Base-by-base conservation (phyloP, 2,329 filamentous ascomycete genomes). In the Shiraia sp. region DNA sequence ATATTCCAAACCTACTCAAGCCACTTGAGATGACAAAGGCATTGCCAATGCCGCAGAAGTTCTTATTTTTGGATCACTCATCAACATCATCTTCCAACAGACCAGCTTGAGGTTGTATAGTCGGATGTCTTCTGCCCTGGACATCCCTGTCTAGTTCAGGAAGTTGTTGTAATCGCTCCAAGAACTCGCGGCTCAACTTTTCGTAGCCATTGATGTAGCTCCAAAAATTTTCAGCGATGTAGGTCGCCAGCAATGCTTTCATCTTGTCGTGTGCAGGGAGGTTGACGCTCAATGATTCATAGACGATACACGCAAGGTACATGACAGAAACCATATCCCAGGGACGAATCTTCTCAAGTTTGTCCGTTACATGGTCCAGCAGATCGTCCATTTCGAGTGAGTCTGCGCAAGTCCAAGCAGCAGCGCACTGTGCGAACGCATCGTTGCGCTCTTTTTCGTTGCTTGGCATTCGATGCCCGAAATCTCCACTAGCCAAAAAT, bases 371-470 rank as follows among this genome's bases (percentile, higher is more conserved):
- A 14, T 55, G 49, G 0, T 64, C 56, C 2, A 65, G 40, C 3
- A 69, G 34, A 16, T 69, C 61, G 1, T 47, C 37, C 51, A 65
- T 57, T 5, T 41, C 46, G 0, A 68, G 39, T 1, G 35, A 37
- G 10, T 59, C 48, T 0, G 52, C 64, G 1, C 52, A 37, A 0
- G 35, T 28, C 62, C 63, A 68, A 1, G 62, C 57, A 0, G 47
- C 37, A 1, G 47, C 40, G 24, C 60, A 63, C 16, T 64, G 45
- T 0, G 40, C 43, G 10, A 65, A 45, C 0, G 46, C 42, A 5
- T 47, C 43, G 0, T 35, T 30, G 8, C 36, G 32, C 5, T 62
- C 28, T 0, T 57, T 46, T 3, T 53, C 46, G 4, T 32, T 39
- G n/a, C 53, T 37, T 2, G 57, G 42, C 3, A 29, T 4, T 4